phyloP scores from a whole-genome alignment of 2,329 filamentous ascomycete genomes.

The Lojkania enalia region DNA sequence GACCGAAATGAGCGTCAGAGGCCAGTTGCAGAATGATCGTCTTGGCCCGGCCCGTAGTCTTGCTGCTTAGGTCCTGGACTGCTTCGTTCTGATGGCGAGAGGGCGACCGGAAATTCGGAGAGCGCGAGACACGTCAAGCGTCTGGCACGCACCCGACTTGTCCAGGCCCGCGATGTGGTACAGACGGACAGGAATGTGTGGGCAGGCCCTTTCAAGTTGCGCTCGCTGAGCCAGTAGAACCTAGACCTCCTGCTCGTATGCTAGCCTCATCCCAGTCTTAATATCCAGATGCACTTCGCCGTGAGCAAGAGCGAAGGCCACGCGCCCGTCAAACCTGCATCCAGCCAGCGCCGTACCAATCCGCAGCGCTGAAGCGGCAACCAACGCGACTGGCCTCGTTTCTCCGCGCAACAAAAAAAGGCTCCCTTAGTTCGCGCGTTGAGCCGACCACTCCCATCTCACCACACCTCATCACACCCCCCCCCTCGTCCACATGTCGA shows the following conservation, averaged over 20 bases:
- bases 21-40: no score
- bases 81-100: neutral
- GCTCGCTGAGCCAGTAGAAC: no score
- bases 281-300: neutral
- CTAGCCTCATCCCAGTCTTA: conserved; percentile 3
- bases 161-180: neutral
- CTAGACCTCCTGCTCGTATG: neutral
- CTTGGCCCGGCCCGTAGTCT: no score
- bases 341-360: neutral
- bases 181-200: neutral
- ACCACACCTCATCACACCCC: neutral
- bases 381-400: conserved; percentile 11
- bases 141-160: conserved; percentile 1
- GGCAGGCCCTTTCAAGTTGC: no score
- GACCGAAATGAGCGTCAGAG: no score
- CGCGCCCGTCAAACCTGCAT: conserved; percentile 6
- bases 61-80: no score
- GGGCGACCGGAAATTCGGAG: conserved; percentile 4
- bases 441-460: neutral
- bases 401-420: conserved; percentile 1
- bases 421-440: neutral
- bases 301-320: conserved; percentile 10
- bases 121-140: conserved; percentile 14
- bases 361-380: neutral
- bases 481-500: neutral